Base-by-base conservation (phyloP, 1,284 basidiomycete species). In the Sporisorium iseilematis-ciliati region DNA sequence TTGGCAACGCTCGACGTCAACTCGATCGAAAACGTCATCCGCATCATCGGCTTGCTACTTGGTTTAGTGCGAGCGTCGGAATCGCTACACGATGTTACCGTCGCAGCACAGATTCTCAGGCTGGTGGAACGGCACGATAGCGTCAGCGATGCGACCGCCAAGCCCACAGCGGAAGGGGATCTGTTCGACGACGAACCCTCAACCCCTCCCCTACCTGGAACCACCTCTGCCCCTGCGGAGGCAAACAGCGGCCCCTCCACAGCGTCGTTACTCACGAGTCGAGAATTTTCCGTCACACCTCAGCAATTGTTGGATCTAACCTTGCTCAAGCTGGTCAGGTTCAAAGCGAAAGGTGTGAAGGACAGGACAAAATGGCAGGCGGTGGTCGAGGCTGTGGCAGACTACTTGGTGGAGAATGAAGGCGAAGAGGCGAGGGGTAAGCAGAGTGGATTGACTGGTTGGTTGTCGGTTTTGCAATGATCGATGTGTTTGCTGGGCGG, bases 121-220 rank as follows among this genome's bases (percentile, higher is more conserved):
- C 38, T 41, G 23, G 18, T 42, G 18, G 5, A 41, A 1, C 16
- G 20, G 25, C 23, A 20, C 21, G 20, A 14, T 12, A 25, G 25
- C 23, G 26, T n/a, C n/a, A n/a, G n/a, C n/a, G n/a, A 33, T 7
- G 26, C 38, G 11, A n/a, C 38, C 23, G 31, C 10, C 25, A 35
- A 40, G 23, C 5, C 41, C 2, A 35, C n/a, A 11, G 16, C 40
- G 6, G 68, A 38, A 41, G 58, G 35, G 29, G 66, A 62, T 23
- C 21, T 71, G 33, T 71, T 71, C 43, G 68, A 71, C 49, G 68
- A 71, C 45, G 68, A 61, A 26, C 68, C 68, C 1, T 51, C 63
- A 0, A 65, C 68, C 0, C 68, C 63, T 14, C 68, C 62, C 11
- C 51, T 62, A 14, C 54, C 68, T 23, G 20, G 38, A 25, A 25